These are phyloP conservation scores for Xerophyta viscosa DNA, from an alignment of 106 monocot species.

Conservation along the genomic window DNA sequence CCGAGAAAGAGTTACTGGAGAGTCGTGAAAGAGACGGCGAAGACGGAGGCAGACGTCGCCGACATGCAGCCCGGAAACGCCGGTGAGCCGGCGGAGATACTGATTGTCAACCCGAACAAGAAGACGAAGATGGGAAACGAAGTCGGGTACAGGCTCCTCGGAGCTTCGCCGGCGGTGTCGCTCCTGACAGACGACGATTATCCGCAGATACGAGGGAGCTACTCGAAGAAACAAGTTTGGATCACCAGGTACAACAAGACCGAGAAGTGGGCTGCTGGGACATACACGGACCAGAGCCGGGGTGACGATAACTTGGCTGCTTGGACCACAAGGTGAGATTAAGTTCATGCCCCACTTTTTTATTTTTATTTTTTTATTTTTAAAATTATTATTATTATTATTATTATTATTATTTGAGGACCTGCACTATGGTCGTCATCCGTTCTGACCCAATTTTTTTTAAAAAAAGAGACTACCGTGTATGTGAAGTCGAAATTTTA, in stretches of 20 bases:
- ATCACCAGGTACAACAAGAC: slow-evolving; percentile 50
- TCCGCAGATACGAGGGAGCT: slow-evolving; percentile 38
- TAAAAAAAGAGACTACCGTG: no score
- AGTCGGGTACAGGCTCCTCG: slow-evolving; percentile 43
- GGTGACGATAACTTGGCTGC: slow-evolving; percentile 51
- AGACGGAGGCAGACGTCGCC: slow-evolving; percentile 44
- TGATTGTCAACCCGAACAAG: slow-evolving; percentile 45
- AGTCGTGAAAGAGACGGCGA: slow-evolving; percentile 29
- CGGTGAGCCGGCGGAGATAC: slow-evolving; percentile 24
- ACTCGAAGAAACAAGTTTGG: slow-evolving; percentile 64
- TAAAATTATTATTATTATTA: no score
- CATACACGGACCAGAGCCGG: slow-evolving; percentile 30
- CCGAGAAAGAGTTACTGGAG: slow-evolving; percentile 69
- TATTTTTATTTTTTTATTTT: no score
- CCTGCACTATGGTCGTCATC: no score
- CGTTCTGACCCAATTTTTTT: no score
- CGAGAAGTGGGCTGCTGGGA: slow-evolving; percentile 54
- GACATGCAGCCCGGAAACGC: slow-evolving; percentile 14
- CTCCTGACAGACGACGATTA: slow-evolving; percentile 50
- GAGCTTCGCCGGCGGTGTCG: slow-evolving; percentile 10
- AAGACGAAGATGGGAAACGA: slow-evolving; percentile 45
- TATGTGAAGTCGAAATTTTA: no score
- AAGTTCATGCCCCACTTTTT: no score
- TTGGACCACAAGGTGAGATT: slow-evolving; percentile 53
- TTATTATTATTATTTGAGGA: no score